Percentiles rank a stretch among this genome's conserved stretches.
phyloP scores from a whole-genome alignment of 2,329 filamentous ascomycete genomes.

The Chaetomium strumarium region DNA sequence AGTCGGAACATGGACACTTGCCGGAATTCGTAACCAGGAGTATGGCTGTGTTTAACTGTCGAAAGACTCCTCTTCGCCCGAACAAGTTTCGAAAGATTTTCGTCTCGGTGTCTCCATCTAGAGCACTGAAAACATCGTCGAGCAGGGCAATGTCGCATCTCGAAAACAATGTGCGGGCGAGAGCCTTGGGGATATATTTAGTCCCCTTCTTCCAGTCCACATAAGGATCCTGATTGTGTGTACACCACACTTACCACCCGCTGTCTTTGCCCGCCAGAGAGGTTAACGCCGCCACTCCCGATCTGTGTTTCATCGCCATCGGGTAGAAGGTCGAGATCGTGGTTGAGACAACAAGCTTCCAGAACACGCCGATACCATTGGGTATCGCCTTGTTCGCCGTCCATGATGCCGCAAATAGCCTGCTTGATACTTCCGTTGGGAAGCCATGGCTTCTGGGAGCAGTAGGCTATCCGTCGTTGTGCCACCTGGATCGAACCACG shows the following conservation, averaged over 20 bases:
- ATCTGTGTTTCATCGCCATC: constrained; percentile 22
- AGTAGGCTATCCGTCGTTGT: constrained; percentile 30
- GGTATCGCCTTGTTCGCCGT: constrained; percentile 7
- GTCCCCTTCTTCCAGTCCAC: neutral
- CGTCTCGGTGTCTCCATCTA: constrained; percentile 32
- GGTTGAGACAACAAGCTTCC: constrained; percentile 21
- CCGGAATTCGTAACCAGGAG: constrained; percentile 31
- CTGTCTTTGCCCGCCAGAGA: constrained; percentile 25
- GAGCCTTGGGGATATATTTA: constrained; percentile 24
- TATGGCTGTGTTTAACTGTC: constrained; percentile 27
- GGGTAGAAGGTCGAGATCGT: constrained; percentile 24
- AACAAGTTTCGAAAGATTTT: constrained; percentile 30
- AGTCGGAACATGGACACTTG: constrained; percentile 5
- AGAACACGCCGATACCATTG: constrained; percentile 31
- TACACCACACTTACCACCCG: constrained; percentile 10
- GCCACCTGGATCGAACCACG: constrained; percentile 26
- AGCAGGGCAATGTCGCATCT: constrained; percentile 28
- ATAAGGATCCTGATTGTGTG: neutral
- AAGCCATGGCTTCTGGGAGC: constrained; percentile 35
- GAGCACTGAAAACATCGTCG: constrained; percentile 34
- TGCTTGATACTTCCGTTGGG: constrained; percentile 31
- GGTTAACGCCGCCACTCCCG: constrained; percentile 23
- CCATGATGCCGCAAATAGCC: constrained; percentile 23
- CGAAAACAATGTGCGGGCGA: constrained; percentile 33
- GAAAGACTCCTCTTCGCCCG: constrained; percentile 28